phyloP scores from a whole-genome alignment of 2,329 filamentous ascomycete species.

The Ascochyta fabae region DNA sequence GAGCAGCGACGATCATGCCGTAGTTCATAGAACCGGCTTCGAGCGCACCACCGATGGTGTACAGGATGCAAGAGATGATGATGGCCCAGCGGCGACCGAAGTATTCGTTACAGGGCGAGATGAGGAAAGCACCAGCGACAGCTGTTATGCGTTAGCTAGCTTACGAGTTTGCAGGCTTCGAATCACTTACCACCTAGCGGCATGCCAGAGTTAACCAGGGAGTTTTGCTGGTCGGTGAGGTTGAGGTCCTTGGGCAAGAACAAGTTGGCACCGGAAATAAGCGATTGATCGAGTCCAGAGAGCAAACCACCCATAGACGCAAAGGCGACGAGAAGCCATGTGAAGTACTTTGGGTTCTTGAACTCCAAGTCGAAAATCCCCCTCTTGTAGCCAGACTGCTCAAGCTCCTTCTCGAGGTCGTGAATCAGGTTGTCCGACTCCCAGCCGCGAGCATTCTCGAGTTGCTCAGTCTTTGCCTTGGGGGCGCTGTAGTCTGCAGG shows the following conservation, averaged over 20 bases:
- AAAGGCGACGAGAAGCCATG: conserved; percentile 71
- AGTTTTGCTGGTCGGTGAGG: conserved; percentile 63
- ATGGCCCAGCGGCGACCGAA: conserved; percentile 73
- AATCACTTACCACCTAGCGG: conserved; percentile 61
- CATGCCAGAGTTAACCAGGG: conserved; percentile 73
- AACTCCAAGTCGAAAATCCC: conserved; percentile 63
- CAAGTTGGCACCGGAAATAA: conserved; percentile 74
- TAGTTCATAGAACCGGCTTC: conserved; percentile 72
- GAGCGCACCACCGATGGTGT: conserved; percentile 72
- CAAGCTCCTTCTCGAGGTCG: conserved; percentile 50
- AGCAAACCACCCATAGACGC: conserved; percentile 78
- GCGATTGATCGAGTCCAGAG: conserved; percentile 73
- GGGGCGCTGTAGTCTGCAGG: conserved; percentile 31
- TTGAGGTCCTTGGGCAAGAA: conserved; percentile 66
- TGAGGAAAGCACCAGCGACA: conserved; percentile 71
- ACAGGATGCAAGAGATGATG: conserved; percentile 71
- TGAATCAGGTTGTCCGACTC: conserved; percentile 55
- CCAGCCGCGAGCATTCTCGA: conserved; percentile 48
- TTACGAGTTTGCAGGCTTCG: background rate
- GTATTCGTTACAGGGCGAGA: conserved; percentile 71
- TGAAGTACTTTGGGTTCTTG: conserved; percentile 69
- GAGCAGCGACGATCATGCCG: conserved; percentile 72
- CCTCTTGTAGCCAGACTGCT: conserved; percentile 46
- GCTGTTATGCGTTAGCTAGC: conserved; percentile 48
- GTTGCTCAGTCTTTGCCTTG: conserved; percentile 41